Base-by-base conservation (phyloP, 208 protist species). In the Acanthamoeba royreba region DNA sequence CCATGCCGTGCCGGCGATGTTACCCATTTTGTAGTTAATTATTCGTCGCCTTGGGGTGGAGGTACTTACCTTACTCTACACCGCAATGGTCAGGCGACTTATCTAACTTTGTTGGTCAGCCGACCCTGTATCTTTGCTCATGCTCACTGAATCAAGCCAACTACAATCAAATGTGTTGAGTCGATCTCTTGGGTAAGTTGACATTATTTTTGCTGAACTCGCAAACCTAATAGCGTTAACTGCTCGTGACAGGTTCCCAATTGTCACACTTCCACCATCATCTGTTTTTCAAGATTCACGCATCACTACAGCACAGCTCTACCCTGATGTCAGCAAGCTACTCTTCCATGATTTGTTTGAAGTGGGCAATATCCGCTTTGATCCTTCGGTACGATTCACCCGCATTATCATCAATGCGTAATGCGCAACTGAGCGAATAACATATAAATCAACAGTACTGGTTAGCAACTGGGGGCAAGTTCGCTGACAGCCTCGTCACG, bases 251-350 rank as follows among this genome's bases (percentile, higher is more conserved):
- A 69, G 46, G 15, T 69, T 69, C 19, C 81, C 81, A 11, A 89
- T 66, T 13, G 81, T 83, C 43, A 83, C 81, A 22, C 81, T 69
- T 22, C 81, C 81, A 15, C 81, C 81, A 45, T 89, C 81, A 28
- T 40, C 66, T n/a, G 19, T 89, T 1, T 89, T 89, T 33, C 81
- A 89, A 89, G 81, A 89, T 40, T 89, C 81, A 8, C 81, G 53
- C 4, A 89, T 89, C n/a, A 40, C 53, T 11, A 38, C 46, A 2
- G 53, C 53, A 11, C 46, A 89, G 81, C 81, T 89, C 47, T 69
- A 69, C 25, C 53, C 81, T 33, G 53, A 89, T 33, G 46, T 28
- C 22, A 66, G 53, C 81, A 89, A 66, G 53, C 81, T 69, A 33
- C 49, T 89, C 33, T 89, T 89, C 81, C 53, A 58, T 33, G 81